phyloP scores from a whole-genome alignment of 2,329 filamentous ascomycete species.

The Pseudogymnoascus pannorum region DNA sequence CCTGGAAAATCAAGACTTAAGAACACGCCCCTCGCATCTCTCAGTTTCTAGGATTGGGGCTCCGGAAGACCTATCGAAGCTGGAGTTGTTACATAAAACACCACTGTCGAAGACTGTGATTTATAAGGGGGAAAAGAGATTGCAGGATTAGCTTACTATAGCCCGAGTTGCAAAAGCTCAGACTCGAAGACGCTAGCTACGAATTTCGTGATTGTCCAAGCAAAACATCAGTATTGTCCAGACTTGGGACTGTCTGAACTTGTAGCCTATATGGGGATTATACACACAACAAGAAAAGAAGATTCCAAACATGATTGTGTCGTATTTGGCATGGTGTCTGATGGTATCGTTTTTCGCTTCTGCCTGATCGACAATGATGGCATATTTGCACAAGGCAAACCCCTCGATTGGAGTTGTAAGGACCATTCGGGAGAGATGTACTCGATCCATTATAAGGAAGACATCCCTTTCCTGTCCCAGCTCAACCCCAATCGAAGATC shows the following conservation, averaged over 20 bases:
- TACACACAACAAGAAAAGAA: background rate
- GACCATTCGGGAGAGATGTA: background rate
- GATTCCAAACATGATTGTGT: background rate
- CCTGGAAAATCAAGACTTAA: background rate
- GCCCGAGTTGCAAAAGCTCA: background rate
- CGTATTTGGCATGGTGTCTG: background rate
- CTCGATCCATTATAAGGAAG: background rate
- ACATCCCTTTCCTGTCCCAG: background rate
- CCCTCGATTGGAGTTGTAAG: background rate
- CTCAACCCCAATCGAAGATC: background rate
- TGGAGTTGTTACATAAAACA: background rate
- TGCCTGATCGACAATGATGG: background rate
- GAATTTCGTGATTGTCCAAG: background rate
- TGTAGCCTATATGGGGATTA: background rate
- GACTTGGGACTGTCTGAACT: background rate
- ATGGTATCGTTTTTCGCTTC: background rate
- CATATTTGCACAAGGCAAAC: background rate
- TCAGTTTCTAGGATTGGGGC: background rate
- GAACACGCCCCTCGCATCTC: background rate
- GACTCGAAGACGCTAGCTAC: background rate
- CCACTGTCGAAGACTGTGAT: background rate
- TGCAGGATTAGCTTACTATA: background rate
- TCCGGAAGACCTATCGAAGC: background rate
- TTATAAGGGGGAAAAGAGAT: background rate
- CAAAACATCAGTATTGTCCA: background rate